Evolutionary conservation across 306 rosid species (phyloP), one percentile per base, ranked within the genome.

Genomic region (Potentilla sterilis): DNA sequence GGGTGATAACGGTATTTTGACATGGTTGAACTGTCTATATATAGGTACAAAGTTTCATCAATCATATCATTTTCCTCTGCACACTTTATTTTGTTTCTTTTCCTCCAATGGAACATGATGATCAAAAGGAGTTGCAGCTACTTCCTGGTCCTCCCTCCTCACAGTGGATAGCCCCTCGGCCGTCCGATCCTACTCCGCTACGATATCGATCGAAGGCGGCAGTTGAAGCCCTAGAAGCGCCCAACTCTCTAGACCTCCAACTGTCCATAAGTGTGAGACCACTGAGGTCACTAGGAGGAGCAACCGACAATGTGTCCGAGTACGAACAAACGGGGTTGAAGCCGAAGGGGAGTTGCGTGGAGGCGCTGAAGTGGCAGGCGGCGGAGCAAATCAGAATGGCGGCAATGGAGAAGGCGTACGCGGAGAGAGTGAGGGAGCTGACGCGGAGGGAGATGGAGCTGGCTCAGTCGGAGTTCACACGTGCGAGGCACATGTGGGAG

Each of bases 401-500:
- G 70, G 96, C 96, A 74, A 89, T 89, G 93, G 99, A 96, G 54
- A 96, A 90, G 73, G 98, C 96, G 52, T 92, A 96, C 57, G 99
- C 97, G 10, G 96, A 95, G 87, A 81, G 93, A 18, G 89, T 96
- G 76, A 86, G 97, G 67, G 99, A 92, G 74, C 86, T 96, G 62
- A 89, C 97, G 24, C 80, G 89, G 85, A 75, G 93, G 41, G 99
- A 96, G 78, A 96, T 96, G 96, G 99, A 96, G 85, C 79, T 90
- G 87, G 99, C 99, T 46, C 93, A 96, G 62, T 71, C 91, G 54
- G 99, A 96, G 89, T 96, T 96, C 72, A 80, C 92, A 7, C 88
- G 93, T 41, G 99, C 99, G 10, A 79, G 98, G 54, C 89, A 90
- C 82, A 81, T 92, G 92, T 92, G 99, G 99, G 97, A 96, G 85